phyloP scores from a whole-genome alignment of 2,329 filamentous ascomycete genomes.

The Colletotrichum sp. region DNA sequence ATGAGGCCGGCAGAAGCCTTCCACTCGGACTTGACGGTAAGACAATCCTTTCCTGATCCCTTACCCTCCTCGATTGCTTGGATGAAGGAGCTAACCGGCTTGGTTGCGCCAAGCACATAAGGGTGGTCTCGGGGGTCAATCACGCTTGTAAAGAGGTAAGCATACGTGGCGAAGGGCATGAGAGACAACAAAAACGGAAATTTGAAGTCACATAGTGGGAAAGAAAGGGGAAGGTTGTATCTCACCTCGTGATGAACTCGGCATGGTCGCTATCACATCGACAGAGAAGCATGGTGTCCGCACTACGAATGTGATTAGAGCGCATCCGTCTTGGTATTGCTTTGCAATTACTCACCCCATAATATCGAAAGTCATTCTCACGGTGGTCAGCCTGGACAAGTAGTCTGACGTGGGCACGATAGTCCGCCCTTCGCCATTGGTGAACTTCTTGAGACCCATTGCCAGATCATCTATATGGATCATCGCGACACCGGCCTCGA shows the following conservation, averaged over 20 bases:
- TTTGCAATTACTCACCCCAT: conserved; percentile 29
- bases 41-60: conserved; percentile 26
- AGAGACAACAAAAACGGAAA: not conserved
- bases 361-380: conserved; percentile 43
- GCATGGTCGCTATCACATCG: conserved; percentile 41
- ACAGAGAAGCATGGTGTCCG: conserved; percentile 40
- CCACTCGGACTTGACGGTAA: conserved; percentile 33
- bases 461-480: conserved; percentile 48
- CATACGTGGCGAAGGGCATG: not conserved
- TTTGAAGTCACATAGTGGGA: rapidly evolving
- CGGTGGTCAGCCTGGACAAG: conserved; percentile 35
- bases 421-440: conserved; percentile 41
- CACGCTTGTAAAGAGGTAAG: not conserved
- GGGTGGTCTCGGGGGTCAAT: conserved; percentile 41
- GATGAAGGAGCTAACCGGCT: conserved; percentile 29
- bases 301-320: not conserved
- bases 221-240: not conserved
- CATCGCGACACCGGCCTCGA: conserved; percentile 47
- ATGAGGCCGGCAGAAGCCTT: conserved; percentile 31
- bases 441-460: conserved; percentile 48
- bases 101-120: conserved; percentile 42
- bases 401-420: conserved; percentile 45
- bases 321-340: not conserved
- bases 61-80: conserved; percentile 26
- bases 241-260: conserved; percentile 40